Base-by-base conservation (phyloP, 2,329 filamentous ascomycete species). In the Dothistroma pini region DNA sequence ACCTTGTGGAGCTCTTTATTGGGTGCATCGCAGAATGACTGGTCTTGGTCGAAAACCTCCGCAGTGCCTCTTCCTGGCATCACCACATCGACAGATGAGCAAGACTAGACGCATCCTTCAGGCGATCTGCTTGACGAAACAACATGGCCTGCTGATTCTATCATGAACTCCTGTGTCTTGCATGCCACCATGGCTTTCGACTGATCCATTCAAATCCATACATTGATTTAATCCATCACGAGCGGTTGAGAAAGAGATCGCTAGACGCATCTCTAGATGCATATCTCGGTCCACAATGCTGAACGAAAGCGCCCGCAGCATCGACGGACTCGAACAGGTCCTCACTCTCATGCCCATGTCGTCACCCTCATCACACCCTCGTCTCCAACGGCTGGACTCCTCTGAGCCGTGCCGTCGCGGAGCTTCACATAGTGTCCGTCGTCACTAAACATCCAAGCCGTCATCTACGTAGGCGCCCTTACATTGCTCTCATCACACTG, bases 1-100 rank as follows among this genome's bases (percentile, higher is more conserved):
- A 22, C 41, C 32, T 54, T 21, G 9, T 12, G 12, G n/a, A 14
- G 10, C 52, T 41, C 52, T n/a, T n/a, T n/a, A 54, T 54, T 54
- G 52, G 52, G 19, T n/a, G 31, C 52, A 38, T 54, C 52, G 14
- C 38, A 54, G 38, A 38, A 38, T 38, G 52, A 54, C 12, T 44
- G 41, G 16, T 19, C 14, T n/a, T n/a, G n/a, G 5, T 44, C 41
- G 41, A 44, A 44, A 44, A 19, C 41, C 14, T 44, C 41, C 52
- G 22, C 32, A 54, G 34, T 34, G 21, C 32, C 52, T 29, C 31
- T 41, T 54, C 52, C 52, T 19, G 52, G 31, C 52, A 22, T 16
- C 32, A 22, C 41, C 52, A 21, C 38, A 31, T 54, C 11, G 11
- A 38, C 35, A 54, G 51, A 54, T 5, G n/a, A 54, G 52, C 52